Evolutionary conservation across 805 yeast species (phyloP), one percentile per base, ranked within the genome.

Genomic region (Helenozyma rhizophorensis): DNA sequence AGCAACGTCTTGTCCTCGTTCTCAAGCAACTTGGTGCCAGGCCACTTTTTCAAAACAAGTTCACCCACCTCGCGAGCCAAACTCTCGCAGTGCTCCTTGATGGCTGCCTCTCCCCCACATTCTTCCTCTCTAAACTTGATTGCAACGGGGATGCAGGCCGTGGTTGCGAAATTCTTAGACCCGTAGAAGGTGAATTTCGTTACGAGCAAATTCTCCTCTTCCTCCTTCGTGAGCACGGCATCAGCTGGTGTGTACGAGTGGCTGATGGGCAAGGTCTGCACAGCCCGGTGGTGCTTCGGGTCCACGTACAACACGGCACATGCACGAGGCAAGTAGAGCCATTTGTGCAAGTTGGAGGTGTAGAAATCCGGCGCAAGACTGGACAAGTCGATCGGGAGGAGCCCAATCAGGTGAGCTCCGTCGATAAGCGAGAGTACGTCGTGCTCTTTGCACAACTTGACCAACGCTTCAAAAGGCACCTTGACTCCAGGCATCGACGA

Each of bases 371-470:
- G 84, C 28, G 64, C 42, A 15, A 72, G 42, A 9, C 48, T 48
- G 9, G 31, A 11, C 22, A 77, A 43, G 28, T 66, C 58, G n/a
- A 73, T 33, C 8, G 70, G 69, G 19, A 74, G 45, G 34, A 68
- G 56, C 0, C 90, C 90, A 22, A 76, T 63, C 1, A 76, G 72
- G 49, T 83, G 90, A 4, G 89, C 90, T 10, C 83, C 90, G 51
- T 83, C 90, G 16, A 83, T 68, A 26, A 79, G 54, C 3, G 84
- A 74, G 28, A 78, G 39, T 4, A 74, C 72, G 10, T 57, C 53
- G 29, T 73, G 54, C 30, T 70, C 53, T 10, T 57, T 51, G 41
- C 86, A 76, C 25, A 74, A 45, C 6, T 50, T 39, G 3, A 67
- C 60, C 28, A 82, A 42, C 32, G 60, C 49, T 38, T 68, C 67